phyloP scores from a whole-genome alignment of 805 yeast genomes.

The Metschnikowia noctiluminum region DNA sequence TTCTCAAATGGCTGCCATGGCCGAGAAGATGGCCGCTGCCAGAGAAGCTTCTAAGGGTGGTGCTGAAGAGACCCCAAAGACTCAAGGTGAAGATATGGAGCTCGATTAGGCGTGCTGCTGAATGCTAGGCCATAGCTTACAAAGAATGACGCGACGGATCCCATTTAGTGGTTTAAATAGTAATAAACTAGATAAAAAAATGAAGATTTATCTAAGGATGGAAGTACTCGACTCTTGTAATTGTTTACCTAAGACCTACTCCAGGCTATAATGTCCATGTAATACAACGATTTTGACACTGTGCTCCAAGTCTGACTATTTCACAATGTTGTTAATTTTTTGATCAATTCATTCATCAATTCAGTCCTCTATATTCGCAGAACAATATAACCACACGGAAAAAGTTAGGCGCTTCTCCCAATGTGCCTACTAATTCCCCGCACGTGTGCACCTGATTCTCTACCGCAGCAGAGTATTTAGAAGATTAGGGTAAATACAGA shows the following conservation, averaged over 20 bases:
- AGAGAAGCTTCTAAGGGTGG: slow-evolving; percentile 50
- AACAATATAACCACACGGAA: neutral
- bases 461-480: neutral
- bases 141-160: slow-evolving; percentile 2
- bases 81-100: slow-evolving; percentile 19
- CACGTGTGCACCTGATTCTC: neutral
- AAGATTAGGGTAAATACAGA: neutral
- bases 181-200: slow-evolving; percentile 3
- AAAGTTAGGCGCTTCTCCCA: too few relatives aligned
- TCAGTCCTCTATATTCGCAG: neutral
- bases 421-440: neutral
- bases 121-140: slow-evolving; percentile 1
- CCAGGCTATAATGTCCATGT: too few relatives aligned
- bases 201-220: neutral
- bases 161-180: slow-evolving; percentile 3
- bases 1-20: slow-evolving; percentile 74
- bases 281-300: too few relatives aligned
- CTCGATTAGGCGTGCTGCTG: slow-evolving; percentile 12
- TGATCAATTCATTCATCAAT: too few relatives aligned
- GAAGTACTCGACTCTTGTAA: too few relatives aligned
- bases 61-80: slow-evolving; percentile 21
- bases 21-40: slow-evolving; percentile 78
- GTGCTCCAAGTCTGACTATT: too few relatives aligned
- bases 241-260: too few relatives aligned
- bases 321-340: too few relatives aligned